phyloP scores from a whole-genome alignment of 1,284 basidiomycete genomes.

The Fistulinella cinereoalba region DNA sequence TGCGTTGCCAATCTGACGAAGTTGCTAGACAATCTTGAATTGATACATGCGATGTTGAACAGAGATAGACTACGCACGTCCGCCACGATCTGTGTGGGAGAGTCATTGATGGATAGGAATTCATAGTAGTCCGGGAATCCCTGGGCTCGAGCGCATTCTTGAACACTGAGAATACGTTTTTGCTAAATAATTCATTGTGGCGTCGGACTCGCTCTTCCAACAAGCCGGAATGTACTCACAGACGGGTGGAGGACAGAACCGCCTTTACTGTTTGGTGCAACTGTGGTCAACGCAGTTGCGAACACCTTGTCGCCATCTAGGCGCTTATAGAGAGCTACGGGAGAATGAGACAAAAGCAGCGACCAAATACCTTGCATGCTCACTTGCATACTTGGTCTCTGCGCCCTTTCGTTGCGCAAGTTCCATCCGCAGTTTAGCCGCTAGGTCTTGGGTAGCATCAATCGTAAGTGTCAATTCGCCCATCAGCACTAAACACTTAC shows the following conservation, averaged over 20 bases:
- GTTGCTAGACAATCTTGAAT: conserved; percentile 45
- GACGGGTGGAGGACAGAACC: conserved; percentile 56
- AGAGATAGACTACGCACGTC: conserved; percentile 45
- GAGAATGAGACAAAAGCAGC: conserved; percentile 5
- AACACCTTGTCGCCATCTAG: conserved; percentile 51
- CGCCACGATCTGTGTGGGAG: conserved; percentile 34
- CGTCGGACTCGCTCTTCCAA: neutral
- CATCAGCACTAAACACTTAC: conserved; percentile 30
- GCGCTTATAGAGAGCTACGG: conserved; percentile 51
- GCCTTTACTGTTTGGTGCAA: conserved; percentile 50
- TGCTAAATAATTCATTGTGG: conserved; percentile 41
- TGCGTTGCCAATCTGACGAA: conserved; percentile 70
- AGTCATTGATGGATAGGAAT: conserved; percentile 48
- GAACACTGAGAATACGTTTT: conserved; percentile 60
- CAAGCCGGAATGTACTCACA: conserved; percentile 38
- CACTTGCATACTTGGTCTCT: conserved; percentile 24
- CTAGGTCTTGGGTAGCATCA: conserved; percentile 41
- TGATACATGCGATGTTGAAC: neutral
- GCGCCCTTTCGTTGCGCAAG: conserved; percentile 26
- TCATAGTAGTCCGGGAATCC: conserved; percentile 67
- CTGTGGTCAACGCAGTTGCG: conserved; percentile 55
- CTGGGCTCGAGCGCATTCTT: conserved; percentile 66
- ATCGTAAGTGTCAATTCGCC: neutral
- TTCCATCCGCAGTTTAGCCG: conserved; percentile 36
- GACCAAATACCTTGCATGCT: conserved; percentile 8